phyloP scores from a whole-genome alignment of 2,329 filamentous ascomycete genomes.

The Nemania sp. region DNA sequence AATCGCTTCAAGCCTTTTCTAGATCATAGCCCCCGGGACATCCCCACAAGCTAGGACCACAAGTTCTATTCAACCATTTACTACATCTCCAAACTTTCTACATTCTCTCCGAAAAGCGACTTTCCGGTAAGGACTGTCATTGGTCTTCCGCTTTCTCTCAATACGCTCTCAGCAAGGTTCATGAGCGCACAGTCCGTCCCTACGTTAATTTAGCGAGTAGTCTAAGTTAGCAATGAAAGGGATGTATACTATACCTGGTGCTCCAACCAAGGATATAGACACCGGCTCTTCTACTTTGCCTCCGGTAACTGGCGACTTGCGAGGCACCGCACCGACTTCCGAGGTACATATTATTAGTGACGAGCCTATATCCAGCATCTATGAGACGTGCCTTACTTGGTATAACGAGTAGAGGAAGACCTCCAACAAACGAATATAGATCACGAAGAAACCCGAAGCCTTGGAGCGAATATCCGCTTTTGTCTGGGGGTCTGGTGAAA shows the following conservation, averaged over 20 bases:
- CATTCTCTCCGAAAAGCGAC: not conserved
- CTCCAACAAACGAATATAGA: not conserved
- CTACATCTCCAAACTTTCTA: no score
- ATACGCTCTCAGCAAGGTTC: not conserved
- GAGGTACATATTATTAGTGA: not conserved
- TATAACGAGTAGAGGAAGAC: not conserved
- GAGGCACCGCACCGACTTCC: not conserved
- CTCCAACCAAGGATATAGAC: not conserved
- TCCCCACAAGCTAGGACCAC: no score
- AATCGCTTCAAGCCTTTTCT: no score
- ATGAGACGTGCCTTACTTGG: not conserved
- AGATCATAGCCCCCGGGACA: no score
- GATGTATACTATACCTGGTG: not conserved
- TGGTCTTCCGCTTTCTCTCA: not conserved
- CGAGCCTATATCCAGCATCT: not conserved
- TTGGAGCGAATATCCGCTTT: not conserved
- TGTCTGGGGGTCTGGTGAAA: not conserved
- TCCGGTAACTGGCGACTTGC: not conserved
- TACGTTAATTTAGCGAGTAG: not conserved
- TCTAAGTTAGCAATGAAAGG: not conserved
- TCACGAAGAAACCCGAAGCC: constrained; percentile 4
- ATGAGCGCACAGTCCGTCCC: not conserved
- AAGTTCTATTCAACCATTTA: no score
- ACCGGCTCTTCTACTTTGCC: not conserved
- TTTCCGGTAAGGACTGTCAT: not conserved